Percentiles rank a stretch among this genome's conserved stretches.
phyloP scores from a whole-genome alignment of 139 green algal genomes.

The Eudorina sp. region DNA sequence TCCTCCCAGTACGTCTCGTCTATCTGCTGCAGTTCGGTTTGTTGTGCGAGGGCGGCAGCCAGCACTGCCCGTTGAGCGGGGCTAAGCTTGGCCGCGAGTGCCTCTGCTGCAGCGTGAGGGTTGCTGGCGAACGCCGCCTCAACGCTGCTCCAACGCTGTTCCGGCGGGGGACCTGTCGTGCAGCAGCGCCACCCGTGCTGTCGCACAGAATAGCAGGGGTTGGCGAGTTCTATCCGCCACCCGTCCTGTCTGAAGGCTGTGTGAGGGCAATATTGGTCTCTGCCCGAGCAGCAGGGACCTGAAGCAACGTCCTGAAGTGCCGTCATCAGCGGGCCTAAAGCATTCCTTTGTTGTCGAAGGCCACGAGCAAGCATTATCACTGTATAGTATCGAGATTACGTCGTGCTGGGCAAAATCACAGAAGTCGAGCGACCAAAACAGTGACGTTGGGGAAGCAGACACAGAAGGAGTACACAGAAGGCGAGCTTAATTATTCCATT shows the following conservation, averaged over 20 bases:
- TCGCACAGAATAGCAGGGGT: not conserved
- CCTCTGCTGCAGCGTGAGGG: not conserved
- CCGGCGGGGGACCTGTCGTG: not conserved
- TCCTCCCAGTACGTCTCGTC: slow-evolving; percentile 48
- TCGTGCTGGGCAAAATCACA: no score
- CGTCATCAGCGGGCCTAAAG: not conserved
- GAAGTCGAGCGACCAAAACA: no score
- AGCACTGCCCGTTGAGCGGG: slow-evolving; percentile 20
- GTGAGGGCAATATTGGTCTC: not conserved
- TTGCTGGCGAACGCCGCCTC: not conserved
- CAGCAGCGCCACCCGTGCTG: not conserved
- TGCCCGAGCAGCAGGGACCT: not conserved
- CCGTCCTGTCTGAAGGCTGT: not conserved
- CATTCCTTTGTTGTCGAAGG: not conserved
- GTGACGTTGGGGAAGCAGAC: no score
- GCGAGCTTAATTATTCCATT: no score
- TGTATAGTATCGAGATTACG: not conserved
- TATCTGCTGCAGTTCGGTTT: slow-evolving; percentile 24
- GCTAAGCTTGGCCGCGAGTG: not conserved
- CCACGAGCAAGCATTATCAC: slow-evolving; percentile 15
- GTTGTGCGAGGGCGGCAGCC: slow-evolving; percentile 13
- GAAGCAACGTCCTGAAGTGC: not conserved
- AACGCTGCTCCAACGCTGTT: not conserved
- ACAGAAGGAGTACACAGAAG: no score
- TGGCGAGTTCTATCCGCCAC: not conserved